Conservation (phyloP, 495 filamentous ascomycete genomes). For the Evernia prunastri region DNA sequence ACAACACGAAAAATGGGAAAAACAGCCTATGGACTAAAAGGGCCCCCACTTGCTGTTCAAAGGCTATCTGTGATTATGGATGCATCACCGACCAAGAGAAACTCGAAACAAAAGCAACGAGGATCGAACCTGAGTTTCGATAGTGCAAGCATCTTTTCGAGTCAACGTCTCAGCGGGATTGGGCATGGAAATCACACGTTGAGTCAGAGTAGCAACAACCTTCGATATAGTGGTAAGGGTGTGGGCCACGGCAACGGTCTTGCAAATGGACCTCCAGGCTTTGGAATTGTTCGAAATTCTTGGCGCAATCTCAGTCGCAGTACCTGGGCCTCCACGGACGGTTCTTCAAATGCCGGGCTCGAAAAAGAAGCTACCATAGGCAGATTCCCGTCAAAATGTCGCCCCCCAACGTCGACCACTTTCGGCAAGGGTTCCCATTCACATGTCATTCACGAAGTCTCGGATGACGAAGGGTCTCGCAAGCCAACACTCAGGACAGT, state of each 20-base stretch:
- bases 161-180: slow-evolving; percentile 27
- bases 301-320: slow-evolving; percentile 39
- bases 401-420: slow-evolving; percentile 31
- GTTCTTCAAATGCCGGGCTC: slow-evolving; percentile 5
- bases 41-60: slow-evolving; percentile 2
- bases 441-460: slow-evolving; percentile 9
- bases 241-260: slow-evolving; percentile 46
- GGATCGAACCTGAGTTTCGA: slow-evolving; percentile 17
- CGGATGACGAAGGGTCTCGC: slow-evolving; percentile 8
- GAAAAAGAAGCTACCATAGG: slow-evolving; percentile 1
- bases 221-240: slow-evolving; percentile 38
- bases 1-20: neutral
- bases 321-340: slow-evolving; percentile 21
- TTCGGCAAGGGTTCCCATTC: slow-evolving; percentile 32
- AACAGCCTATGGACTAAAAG: neutral
- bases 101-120: slow-evolving; percentile 33
- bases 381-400: slow-evolving; percentile 3
- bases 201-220: slow-evolving; percentile 30
- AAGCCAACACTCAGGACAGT: slow-evolving; percentile 12
- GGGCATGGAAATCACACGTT: slow-evolving; percentile 30
- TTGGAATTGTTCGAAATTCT: slow-evolving; percentile 41
- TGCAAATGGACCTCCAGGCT: slow-evolving; percentile 36
- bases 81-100: slow-evolving; percentile 29
- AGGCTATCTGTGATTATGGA: slow-evolving; percentile 9
- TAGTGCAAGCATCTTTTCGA: slow-evolving; percentile 12